Evolutionary conservation across 108 stramenopile species (phyloP), one percentile per base, ranked within the genome.

Genomic region (Cyclotella kingstonii): DNA sequence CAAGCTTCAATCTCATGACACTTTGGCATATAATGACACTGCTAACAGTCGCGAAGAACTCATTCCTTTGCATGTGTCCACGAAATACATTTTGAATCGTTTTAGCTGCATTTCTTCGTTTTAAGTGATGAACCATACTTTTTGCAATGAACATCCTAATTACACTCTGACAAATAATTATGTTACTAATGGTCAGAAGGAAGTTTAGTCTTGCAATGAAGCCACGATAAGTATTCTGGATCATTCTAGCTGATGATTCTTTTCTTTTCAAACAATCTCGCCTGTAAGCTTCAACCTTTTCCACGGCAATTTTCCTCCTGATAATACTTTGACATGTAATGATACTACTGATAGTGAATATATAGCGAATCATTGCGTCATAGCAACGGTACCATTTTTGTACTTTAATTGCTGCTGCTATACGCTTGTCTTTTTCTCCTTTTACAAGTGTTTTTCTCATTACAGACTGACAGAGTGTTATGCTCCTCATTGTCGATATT

Each of bases 11-110:
- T 21, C 55, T 57, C 7, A 14, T 40, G 9, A 39, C 40, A 5
- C 21, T 11, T 26, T 57, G 55, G 5, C 19, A 26, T 1, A 40
- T 57, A 0, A 57, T 57, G 40, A 57, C 39, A 33, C 17, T 2
- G 1, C 23, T 10, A 22, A 51, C 30, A 4, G 33, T 51, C 1
- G 29, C 25, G 50, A 35, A 0, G 36, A 35, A 63, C 30, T 45
- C 2, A 28, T 40, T 49, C 34, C 11, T 62, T 0, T 12, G 4
- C 8, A 21, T 17, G 48, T 49, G 50, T 33, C 48, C 22, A 25
- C 15, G 61, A n/a, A 28, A 63, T 22, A 36, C 49, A 19, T 15
- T 0, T 28, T 51, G 61, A 17, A 71, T 71, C 46, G 52, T 69
- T 0, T 23, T 59, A 19, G 68, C 59, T 41, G 68, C 66, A 39